Conservation (phyloP, 2,329 filamentous ascomycete genomes). For the Botrytis deweyae region DNA sequence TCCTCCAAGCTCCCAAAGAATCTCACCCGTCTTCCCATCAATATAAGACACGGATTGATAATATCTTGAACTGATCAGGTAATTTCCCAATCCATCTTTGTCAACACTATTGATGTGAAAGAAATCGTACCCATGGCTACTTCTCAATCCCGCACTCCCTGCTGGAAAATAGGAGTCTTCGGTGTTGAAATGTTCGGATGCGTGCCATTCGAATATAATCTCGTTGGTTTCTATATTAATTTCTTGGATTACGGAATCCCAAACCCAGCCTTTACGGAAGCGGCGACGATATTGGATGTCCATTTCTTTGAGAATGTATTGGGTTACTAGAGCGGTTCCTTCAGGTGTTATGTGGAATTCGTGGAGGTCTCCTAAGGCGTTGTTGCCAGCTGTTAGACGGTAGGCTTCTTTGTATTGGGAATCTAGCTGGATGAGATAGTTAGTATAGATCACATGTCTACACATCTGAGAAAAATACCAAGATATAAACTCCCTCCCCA, state of each 20-base stretch:
- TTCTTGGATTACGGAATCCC: conserved; percentile 11
- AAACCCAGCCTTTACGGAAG: not conserved
- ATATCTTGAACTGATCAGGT: conserved; percentile 48
- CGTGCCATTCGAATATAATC: conserved; percentile 4
- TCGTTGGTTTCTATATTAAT: not conserved
- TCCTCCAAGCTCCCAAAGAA: conserved; percentile 49
- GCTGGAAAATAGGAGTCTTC: conserved; percentile 3
- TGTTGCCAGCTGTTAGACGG: conserved; percentile 32
- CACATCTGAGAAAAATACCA: not conserved
- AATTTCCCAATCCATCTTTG: conserved; percentile 44
- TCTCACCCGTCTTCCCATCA: conserved; percentile 43
- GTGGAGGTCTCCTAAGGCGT: conserved; percentile 50
- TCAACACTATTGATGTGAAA: conserved; percentile 41
- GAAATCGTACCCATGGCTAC: conserved; percentile 38
- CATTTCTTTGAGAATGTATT: conserved; percentile 42
- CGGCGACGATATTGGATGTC: conserved; percentile 39
- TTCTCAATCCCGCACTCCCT: not conserved
- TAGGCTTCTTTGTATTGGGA: conserved; percentile 10
- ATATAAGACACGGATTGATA: conserved; percentile 45
- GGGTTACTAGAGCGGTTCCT: conserved; percentile 45
- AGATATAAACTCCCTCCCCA: conserved; percentile 5
- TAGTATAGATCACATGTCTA: not conserved
- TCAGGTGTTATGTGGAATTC: conserved; percentile 47
- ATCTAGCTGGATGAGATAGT: not conserved
- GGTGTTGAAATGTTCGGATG: not conserved